phyloP scores from a whole-genome alignment of 2,329 filamentous ascomycete genomes.

The Lachnum nothofagi region DNA sequence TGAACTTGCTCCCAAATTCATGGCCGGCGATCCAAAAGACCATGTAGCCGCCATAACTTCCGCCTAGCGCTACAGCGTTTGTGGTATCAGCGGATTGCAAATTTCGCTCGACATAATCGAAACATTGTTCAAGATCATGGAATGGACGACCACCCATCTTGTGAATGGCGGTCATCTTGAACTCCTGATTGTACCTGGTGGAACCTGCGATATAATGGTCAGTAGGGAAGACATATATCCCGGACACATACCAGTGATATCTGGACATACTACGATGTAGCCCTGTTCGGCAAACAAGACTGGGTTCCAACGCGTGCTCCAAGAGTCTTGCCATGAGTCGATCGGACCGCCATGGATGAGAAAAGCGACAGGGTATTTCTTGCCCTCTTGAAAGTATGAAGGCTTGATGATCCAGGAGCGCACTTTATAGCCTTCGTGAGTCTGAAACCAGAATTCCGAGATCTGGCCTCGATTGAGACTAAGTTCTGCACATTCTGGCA shows the following conservation, averaged over 20 bases:
- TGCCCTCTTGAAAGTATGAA: conserved; percentile 52
- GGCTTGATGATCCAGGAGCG: conserved; percentile 57
- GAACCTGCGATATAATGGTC: no score
- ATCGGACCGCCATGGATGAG: conserved; percentile 79
- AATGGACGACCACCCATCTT: conserved; percentile 59
- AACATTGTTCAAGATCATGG: conserved; percentile 69
- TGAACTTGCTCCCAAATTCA: conserved; percentile 72
- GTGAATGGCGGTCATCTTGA: conserved; percentile 47
- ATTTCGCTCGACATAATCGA: conserved; percentile 63
- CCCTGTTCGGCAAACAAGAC: conserved; percentile 80
- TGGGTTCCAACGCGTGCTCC: conserved; percentile 79
- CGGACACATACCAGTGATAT: no score
- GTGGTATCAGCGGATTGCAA: conserved; percentile 61
- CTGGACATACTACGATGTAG: conserved; percentile 72
- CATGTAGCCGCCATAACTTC: conserved; percentile 69
- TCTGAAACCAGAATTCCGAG: conserved; percentile 41
- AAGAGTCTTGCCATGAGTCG: conserved; percentile 67
- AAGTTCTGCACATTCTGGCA: neutral
- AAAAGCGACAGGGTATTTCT: conserved; percentile 71
- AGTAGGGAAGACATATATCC: no score
- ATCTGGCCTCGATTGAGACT: neutral
- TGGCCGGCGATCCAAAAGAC: conserved; percentile 87
- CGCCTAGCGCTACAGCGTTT: conserved; percentile 65
- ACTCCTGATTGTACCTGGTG: conserved; percentile 70
- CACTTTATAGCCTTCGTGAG: conserved; percentile 53